phyloP scores from a whole-genome alignment of 2,329 filamentous ascomycete species.

The Ilyonectria destructans region DNA sequence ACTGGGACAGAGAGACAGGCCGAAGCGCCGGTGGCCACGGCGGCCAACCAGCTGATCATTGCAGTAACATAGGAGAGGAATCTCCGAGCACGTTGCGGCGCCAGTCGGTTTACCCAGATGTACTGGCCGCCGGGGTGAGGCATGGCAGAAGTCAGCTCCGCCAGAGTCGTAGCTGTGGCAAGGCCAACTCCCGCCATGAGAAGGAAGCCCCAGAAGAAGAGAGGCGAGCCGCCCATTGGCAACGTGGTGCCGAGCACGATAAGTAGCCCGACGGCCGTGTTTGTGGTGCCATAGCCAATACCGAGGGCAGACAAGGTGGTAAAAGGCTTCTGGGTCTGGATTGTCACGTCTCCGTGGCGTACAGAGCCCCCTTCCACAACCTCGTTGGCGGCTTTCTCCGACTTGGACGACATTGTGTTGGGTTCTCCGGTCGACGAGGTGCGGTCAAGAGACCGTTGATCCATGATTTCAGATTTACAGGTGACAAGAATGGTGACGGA shows the following conservation, averaged over 20 bases:
- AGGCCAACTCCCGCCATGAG: conserved; percentile 45
- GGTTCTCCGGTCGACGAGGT: not conserved
- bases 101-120: conserved; percentile 47
- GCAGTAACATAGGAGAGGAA: conserved; percentile 47
- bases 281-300: conserved; percentile 48
- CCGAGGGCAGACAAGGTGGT: conserved; percentile 48
- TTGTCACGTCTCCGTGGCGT: conserved; percentile 35
- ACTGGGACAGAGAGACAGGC: conserved; percentile 45
- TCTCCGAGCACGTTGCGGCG: conserved; percentile 31
- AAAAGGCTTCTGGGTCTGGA: conserved; percentile 53
- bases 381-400: conserved; percentile 18
- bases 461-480: not conserved
- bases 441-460: not conserved
- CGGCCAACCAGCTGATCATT: conserved; percentile 48
- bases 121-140: conserved; percentile 51
- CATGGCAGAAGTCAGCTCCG: conserved; percentile 50
- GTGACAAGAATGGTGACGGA: not conserved
- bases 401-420: conserved; percentile 12
- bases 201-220: conserved; percentile 49
- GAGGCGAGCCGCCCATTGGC: conserved; percentile 44
- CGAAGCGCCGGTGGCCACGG: conserved; percentile 46
- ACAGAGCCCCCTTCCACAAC: conserved; percentile 22
- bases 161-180: conserved; percentile 47
- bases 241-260: conserved; percentile 43
- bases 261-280: conserved; percentile 45